A percentile compares a stretch with the other conserved stretches of the same genome.
phyloP scores from a whole-genome alignment of 306 rosid species.

The Acacia melanoxylon region DNA sequence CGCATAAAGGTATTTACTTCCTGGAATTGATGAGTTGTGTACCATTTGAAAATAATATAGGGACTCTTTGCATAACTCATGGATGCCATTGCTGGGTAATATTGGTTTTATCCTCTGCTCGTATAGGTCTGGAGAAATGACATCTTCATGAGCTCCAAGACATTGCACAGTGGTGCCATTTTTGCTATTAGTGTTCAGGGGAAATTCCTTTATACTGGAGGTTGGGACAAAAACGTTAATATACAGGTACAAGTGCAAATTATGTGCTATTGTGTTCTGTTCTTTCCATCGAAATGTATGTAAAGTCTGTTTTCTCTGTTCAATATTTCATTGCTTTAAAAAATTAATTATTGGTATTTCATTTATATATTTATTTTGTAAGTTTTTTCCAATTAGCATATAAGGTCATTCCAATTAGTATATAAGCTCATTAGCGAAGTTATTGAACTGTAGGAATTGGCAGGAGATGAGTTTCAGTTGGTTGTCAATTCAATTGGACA shows the following conservation, averaged over 20 bases:
- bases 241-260: constrained; percentile 67
- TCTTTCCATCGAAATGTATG: constrained; percentile 17
- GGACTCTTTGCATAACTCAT: constrained; percentile 15
- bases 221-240: constrained; percentile 77
- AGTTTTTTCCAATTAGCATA: constrained; percentile 17
- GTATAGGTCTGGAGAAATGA: constrained; percentile 88
- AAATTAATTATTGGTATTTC: constrained; percentile 12
- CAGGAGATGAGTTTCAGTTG: constrained; percentile 66
- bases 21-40: constrained; percentile 31
- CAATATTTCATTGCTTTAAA: constrained; percentile 13
- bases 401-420: constrained; percentile 22
- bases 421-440: constrained; percentile 7
- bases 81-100: constrained; percentile 19
- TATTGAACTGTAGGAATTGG: constrained; percentile 62
- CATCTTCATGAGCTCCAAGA: constrained; percentile 51
- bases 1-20: constrained; percentile 62
- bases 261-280: background rate
- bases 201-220: constrained; percentile 78
- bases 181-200: constrained; percentile 65
- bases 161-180: constrained; percentile 69
- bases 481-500: constrained; percentile 62
- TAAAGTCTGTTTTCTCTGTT: background rate
- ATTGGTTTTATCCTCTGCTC: constrained; percentile 32
- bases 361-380: background rate
- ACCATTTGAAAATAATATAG: constrained; percentile 24